Base-by-base conservation (phyloP, 257 asterid genomes). In the Jacaranda mimosifolia region DNA sequence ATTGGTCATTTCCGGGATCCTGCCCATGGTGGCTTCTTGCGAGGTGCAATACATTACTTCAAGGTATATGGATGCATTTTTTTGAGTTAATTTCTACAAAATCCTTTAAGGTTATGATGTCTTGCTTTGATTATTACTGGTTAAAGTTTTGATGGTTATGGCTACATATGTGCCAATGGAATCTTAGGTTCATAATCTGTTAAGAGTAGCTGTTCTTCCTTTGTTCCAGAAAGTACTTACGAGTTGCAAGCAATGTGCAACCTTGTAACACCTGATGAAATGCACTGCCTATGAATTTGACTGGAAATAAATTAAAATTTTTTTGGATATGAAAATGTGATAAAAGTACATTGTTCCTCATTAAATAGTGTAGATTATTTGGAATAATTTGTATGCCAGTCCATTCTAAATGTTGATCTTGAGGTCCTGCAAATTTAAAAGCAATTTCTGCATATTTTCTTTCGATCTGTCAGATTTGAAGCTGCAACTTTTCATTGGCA, bases 1-100 rank as follows among this genome's bases (percentile, higher is more conserved):
- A 96, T 96, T 64, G 97, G 98, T 62, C 99, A 96, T 83, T 96
- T 96, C 75, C 89, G 97, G 52, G 99, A 96, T 84, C 96, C 98
- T 83, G 92, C 93, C 52, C 99, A 96, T 83, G 99, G 99, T 78
- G 99, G 99, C 65, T 87, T 95, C 89, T 73, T 95, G 60, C 89
- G 87, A 75, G 99, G 99, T 68, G 99, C 98, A 53, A 93, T 96
- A 78, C 99, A 96, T 84, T 96, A 96, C 86, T 93, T 96, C 80
- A 96, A 96, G 98, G 99, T 95, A 90, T 52, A 51, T 21, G 40
- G 48, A 17, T 76, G 45, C 21, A n/a, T 5, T 56, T 59, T 10
- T 56, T 77, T 45, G 12, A 46, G 53, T 80, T 69, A 68, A 21
- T 32, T 38, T 13, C 62, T 48, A 60, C 26, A 35, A 18, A 60